Conservation (phyloP, 495 filamentous ascomycete genomes). For the Sordaria brevicollis region DNA sequence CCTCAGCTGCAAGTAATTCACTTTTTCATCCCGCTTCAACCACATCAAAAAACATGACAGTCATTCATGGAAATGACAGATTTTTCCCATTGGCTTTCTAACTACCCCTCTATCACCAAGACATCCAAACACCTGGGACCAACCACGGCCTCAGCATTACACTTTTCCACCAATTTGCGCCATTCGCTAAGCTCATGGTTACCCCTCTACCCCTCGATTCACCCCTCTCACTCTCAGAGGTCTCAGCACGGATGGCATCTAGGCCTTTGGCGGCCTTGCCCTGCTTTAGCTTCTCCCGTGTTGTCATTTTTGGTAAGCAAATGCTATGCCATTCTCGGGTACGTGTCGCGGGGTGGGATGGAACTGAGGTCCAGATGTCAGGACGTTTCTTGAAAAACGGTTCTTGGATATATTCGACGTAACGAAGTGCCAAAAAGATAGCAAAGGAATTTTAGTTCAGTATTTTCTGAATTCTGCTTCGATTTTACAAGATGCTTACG, state of each 20-base stretch:
- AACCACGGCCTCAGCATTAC: neutral
- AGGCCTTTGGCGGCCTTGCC: neutral
- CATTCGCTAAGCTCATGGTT: neutral
- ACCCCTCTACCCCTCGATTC: neutral
- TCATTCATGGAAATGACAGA: neutral
- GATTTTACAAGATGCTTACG: neutral
- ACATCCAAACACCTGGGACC: neutral
- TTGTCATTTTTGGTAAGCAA: neutral
- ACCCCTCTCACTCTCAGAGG: neutral
- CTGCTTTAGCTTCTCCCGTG: neutral
- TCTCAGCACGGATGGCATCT: neutral
- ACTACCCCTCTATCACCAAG: neutral
- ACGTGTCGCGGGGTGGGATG: neutral
- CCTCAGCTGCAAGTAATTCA: neutral
- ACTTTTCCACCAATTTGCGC: neutral
- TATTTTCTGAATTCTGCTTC: neutral
- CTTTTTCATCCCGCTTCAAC: neutral
- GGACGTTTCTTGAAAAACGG: neutral
- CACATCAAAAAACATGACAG: neutral
- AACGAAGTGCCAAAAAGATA: neutral
- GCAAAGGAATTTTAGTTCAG: too few relatives aligned
- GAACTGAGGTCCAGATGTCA: neutral
- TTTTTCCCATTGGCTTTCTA: neutral
- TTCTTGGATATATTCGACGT: too few relatives aligned
- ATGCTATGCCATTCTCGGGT: neutral